These are phyloP conservation scores for Mucor velutinosus DNA, from an alignment of 371 early-diverging fungal species.

Conservation along the genomic window DNA sequence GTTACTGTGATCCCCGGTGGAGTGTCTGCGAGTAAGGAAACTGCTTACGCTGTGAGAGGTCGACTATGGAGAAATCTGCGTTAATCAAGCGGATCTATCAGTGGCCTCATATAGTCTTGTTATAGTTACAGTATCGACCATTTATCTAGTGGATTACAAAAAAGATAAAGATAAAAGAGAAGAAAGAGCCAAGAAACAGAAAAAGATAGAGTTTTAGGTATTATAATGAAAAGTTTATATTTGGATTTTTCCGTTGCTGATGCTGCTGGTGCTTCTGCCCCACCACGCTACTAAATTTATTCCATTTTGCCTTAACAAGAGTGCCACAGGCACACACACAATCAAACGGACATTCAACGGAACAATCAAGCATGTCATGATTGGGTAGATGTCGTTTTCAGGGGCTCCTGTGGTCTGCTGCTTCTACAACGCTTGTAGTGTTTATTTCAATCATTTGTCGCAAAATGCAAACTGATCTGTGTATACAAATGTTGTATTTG, in stretches of 20 bases:
- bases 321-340: neutral
- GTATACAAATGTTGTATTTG: too few relatives aligned
- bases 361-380: neutral
- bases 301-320: neutral
- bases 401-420: neutral
- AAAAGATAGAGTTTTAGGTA: neutral
- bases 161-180: neutral
- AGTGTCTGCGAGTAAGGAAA: slow-evolving; percentile 42
- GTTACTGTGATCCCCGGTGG: slow-evolving; percentile 28
- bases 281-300: neutral
- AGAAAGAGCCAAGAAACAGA: neutral
- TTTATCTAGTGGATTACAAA: neutral
- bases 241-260: neutral
- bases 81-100: neutral
- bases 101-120: neutral
- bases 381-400: neutral
- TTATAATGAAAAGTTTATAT: neutral
- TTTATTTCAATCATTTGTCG: too few relatives aligned
- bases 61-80: slow-evolving; percentile 13
- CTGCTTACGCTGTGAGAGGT: slow-evolving; percentile 26
- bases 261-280: neutral
- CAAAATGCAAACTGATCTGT: too few relatives aligned
- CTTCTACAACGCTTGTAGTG: neutral
- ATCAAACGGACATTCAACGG: neutral
- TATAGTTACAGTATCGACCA: slow-evolving; percentile 27